Base-by-base conservation (phyloP, 352 stramenopile species). In the Halophytophthora polymorphica region DNA sequence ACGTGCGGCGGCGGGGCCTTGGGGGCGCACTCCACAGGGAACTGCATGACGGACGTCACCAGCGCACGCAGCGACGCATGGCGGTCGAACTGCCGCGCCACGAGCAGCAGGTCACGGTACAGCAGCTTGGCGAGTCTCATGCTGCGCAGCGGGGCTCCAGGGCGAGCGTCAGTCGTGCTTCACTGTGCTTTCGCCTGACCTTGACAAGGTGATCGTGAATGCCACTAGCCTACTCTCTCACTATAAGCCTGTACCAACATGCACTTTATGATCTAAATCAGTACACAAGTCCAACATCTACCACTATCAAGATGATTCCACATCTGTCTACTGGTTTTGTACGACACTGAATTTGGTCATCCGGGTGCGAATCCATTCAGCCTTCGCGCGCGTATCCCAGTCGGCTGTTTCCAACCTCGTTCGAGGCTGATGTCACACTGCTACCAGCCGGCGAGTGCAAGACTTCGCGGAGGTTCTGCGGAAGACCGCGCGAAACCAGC, bases 71-170 rank as follows among this genome's bases (percentile, higher is more conserved):
- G 57, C 11, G 75, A 61, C 29, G 62, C 64, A 38, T 83, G 66
- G 25, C 69, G 56, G 65, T 94, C 81, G 40, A 91, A 68, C 34
- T 74, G 54, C 48, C 67, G 69, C 31, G 78, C 77, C 14, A 55
- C 60, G 28, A 52, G 39, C 37, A 92, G 60, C 53, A 94, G 53
- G 23, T 94, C 83, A 10, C 81, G 77, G 57, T 92, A 94, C 35
- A 91, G 53, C 42, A 75, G 48, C 37, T 69, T 73, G 19, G 31
- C 45, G 31, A 91, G 58, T 53, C 68, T 69, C 78, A 88, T 91
- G 1, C 22, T 23, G 43, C 6, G 14, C 5, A 25, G 21, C 7
- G 45, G 48, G 25, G 14, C 12, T 17, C 2, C 6, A 41, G 39
- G 18, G 29, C 28, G 15, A 43, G 19, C 14, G 23, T 19, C 6